A percentile compares a stretch with the other conserved stretches of the same genome.
Evolutionary conservation across 2,329 filamentous ascomycete species (phyloP).

Genomic region (Boeremia lycopersici): DNA sequence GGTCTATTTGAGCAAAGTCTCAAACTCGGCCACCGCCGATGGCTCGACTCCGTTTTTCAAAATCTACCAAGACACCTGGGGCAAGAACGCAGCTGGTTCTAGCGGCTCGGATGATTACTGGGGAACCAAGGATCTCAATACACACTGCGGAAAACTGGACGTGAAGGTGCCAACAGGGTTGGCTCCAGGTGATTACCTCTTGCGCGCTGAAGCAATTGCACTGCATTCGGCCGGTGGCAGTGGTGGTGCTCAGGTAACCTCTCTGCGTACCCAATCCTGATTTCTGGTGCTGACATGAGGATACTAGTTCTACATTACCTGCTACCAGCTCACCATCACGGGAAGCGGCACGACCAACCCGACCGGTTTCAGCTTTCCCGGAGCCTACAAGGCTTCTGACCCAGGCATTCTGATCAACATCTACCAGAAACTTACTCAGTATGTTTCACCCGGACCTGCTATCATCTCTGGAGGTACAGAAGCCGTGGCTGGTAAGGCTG

Average conservation of each 20-base stretch:
- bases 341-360: constrained; percentile 58
- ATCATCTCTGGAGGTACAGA: constrained; percentile 41
- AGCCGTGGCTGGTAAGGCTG: constrained; percentile 36
- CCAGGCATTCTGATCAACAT: constrained; percentile 67
- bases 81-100: constrained; percentile 50
- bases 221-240: constrained; percentile 59
- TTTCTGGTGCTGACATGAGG: neutral
- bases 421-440: constrained; percentile 56
- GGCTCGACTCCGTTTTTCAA: constrained; percentile 62
- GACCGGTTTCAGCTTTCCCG: constrained; percentile 56
- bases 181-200: constrained; percentile 60
- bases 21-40: constrained; percentile 57
- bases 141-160: constrained; percentile 54
- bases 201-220: constrained; percentile 62
- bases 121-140: constrained; percentile 56
- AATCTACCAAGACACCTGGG: constrained; percentile 60
- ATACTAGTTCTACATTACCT: constrained; percentile 53
- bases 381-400: constrained; percentile 63
- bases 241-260: constrained; percentile 45
- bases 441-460: constrained; percentile 59
- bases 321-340: constrained; percentile 66
- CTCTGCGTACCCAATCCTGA: neutral
- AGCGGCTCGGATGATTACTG: constrained; percentile 55
- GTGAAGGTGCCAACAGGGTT: constrained; percentile 61
- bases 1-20: constrained; percentile 52